Percentiles rank a stretch among this genome's conserved stretches.
phyloP scores from a whole-genome alignment of 2,329 filamentous ascomycete genomes.

The Ilyonectria sp. region DNA sequence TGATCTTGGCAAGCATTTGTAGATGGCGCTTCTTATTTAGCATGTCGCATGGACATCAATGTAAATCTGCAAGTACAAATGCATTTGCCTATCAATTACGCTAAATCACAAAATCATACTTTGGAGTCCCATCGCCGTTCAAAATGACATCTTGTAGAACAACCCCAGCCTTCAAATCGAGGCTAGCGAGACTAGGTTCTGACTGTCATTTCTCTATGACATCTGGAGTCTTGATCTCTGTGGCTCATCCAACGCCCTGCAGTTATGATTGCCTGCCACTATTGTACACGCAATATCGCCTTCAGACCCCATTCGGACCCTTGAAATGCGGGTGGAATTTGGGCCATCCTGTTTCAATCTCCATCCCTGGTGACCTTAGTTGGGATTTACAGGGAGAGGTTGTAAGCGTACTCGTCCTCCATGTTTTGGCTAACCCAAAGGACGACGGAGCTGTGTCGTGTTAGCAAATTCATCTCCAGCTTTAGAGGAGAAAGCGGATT shows the following conservation, averaged over 20 bases:
- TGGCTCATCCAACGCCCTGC: constrained; percentile 15
- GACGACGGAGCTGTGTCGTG: constrained; percentile 68
- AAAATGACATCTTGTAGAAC: constrained; percentile 6
- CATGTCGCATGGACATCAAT: background rate
- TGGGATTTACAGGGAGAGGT: constrained; percentile 68
- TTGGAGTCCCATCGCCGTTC: background rate
- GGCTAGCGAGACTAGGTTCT: background rate
- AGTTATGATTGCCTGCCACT: constrained; percentile 27
- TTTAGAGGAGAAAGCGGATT: background rate
- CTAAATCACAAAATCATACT: constrained; percentile 29
- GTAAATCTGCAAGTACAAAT: constrained; percentile 2
- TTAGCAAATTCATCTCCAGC: constrained; percentile 31
- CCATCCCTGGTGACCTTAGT: constrained; percentile 10
- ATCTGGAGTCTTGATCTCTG: constrained; percentile 2
- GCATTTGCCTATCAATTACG: constrained; percentile 24
- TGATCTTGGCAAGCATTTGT: background rate
- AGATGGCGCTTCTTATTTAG: background rate
- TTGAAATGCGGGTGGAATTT: constrained; percentile 28
- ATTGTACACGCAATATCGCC: constrained; percentile 33
- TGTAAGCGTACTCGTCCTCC: constrained; percentile 81
- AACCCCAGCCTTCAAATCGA: constrained; percentile 1
- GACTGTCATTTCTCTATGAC: constrained; percentile 4
- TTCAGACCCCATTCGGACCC: background rate
- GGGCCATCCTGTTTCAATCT: constrained; percentile 7
- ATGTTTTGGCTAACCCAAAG: constrained; percentile 81